Conservation (phyloP, 1,284 basidiomycete genomes). For the Leccinum griseonigrum region DNA sequence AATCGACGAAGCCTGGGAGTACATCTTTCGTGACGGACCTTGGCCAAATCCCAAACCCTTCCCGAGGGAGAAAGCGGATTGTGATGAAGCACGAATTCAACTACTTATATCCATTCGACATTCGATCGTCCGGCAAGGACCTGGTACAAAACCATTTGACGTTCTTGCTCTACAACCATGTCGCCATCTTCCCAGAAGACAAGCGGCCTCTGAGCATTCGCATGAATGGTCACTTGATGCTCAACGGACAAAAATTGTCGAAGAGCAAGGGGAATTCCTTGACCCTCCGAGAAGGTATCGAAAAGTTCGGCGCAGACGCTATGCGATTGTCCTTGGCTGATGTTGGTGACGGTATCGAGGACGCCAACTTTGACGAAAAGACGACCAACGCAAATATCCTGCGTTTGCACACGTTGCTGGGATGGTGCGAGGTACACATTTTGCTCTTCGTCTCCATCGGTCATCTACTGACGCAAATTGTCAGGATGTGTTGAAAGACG, state of each 20-base stretch:
- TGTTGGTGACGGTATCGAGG: slow-evolving; percentile 96
- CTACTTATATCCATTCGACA: slow-evolving; percentile 98
- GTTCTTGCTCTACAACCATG: slow-evolving; percentile 93
- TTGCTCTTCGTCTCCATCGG: neutral
- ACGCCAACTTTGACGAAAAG: slow-evolving; percentile 99
- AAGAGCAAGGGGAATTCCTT: slow-evolving; percentile 93
- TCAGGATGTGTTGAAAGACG: slow-evolving; percentile 75
- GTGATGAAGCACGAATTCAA: slow-evolving; percentile 88
- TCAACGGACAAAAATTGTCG: slow-evolving; percentile 99
- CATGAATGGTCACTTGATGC: slow-evolving; percentile 94
- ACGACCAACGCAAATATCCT: slow-evolving; percentile 97
- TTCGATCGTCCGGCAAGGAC: slow-evolving; percentile 99
- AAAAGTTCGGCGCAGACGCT: slow-evolving; percentile 92
- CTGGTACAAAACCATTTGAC: slow-evolving; percentile 96
- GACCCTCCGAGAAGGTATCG: slow-evolving; percentile 74
- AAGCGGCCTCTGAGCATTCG: slow-evolving; percentile 94
- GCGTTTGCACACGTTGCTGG: slow-evolving; percentile 87
- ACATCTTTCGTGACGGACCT: slow-evolving; percentile 78
- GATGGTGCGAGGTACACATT: slow-evolving; percentile 80
- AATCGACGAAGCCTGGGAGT: slow-evolving; percentile 98
- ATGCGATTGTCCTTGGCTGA: slow-evolving; percentile 92
- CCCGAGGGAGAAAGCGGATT: slow-evolving; percentile 74
- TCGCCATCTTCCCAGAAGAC: slow-evolving; percentile 90
- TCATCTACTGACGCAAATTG: slow-evolving; percentile 6
- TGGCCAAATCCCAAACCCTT: slow-evolving; percentile 58